Evolutionary conservation across 306 rosid species (phyloP), one percentile per base, ranked within the genome.

Genomic region (Castanopsis chinensis): DNA sequence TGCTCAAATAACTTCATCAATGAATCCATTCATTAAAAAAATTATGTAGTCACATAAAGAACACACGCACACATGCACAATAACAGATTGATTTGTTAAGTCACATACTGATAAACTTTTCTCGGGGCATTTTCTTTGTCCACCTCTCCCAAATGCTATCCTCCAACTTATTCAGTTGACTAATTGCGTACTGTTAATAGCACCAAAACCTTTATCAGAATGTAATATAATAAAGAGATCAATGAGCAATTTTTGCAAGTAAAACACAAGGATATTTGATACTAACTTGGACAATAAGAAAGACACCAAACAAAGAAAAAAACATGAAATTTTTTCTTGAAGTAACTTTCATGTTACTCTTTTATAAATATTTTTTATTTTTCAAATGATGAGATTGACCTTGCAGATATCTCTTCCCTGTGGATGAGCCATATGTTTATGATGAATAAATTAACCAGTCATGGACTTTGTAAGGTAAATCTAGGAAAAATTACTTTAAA

Each of bases 131-230:
- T 83, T 89, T 95, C 82, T 76, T 84, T 51, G 90, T 85, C 99
- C 99, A 95, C 63, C 89, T 88, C 85, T 93, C 97, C 98, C 93
- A 90, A 81, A 95, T 89, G 90, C 89, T 93, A 83, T 95, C 98
- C 89, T 95, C 99, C 91, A 95, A 79, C 88, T 88, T 95, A 85
- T 88, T 93, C 81, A 95, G 87, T 83, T 95, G 97, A 85, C 68
- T 92, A 76, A 89, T 89, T 2, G 92, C 98, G 87, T 95, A 95
- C 99, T 95, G 93, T 70, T 72, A 76, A 88, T 54, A 69, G 73
- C 69, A 90, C 33, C 84, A 74, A 77, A 81, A 79, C 49, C 76
- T 75, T 25, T 28, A 80, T 69, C 81, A 84, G 55, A 78, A 5
- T 60, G 20, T 54, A 63, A 76, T 30, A 74, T 28, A 21, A 71